phyloP scores from a whole-genome alignment of 306 rosid genomes.

The Cucurbita moschata region DNA sequence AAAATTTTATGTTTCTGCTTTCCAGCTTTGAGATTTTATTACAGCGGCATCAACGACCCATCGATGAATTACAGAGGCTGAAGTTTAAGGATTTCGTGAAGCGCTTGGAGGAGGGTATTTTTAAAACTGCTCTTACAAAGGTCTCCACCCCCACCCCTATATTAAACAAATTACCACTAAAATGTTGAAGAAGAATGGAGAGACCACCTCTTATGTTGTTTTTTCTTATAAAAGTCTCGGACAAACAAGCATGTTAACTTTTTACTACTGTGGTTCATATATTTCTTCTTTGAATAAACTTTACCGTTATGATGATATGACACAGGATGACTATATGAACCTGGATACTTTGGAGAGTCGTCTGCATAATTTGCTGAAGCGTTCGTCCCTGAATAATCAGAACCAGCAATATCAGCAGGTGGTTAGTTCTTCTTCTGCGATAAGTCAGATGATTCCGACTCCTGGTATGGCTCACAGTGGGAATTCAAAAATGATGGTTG shows the following conservation, averaged over 20 bases:
- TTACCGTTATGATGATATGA: background rate
- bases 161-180: background rate
- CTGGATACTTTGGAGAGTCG: slow-evolving; percentile 63
- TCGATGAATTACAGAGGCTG: slow-evolving; percentile 23
- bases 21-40: slow-evolving; percentile 39
- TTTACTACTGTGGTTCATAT: background rate
- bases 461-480: slow-evolving; percentile 74
- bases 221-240: background rate
- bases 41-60: slow-evolving; percentile 25
- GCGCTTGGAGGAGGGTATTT: slow-evolving; percentile 73
- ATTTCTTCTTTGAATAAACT: slow-evolving; percentile 12
- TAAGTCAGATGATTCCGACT: slow-evolving; percentile 86
- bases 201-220: background rate
- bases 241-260: background rate
- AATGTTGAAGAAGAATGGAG: background rate
- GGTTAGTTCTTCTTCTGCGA: slow-evolving; percentile 45
- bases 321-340: slow-evolving; percentile 82
- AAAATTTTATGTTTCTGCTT: slow-evolving; percentile 5
- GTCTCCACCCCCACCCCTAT: slow-evolving; percentile 17
- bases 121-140: slow-evolving; percentile 45
- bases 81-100: slow-evolving; percentile 50
- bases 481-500: slow-evolving; percentile 51
- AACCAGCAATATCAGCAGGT: slow-evolving; percentile 51
- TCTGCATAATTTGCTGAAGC: slow-evolving; percentile 29
- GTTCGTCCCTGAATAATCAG: slow-evolving; percentile 28